Conservation (phyloP, 257 asterid genomes). For the Nicotiana paniculata region DNA sequence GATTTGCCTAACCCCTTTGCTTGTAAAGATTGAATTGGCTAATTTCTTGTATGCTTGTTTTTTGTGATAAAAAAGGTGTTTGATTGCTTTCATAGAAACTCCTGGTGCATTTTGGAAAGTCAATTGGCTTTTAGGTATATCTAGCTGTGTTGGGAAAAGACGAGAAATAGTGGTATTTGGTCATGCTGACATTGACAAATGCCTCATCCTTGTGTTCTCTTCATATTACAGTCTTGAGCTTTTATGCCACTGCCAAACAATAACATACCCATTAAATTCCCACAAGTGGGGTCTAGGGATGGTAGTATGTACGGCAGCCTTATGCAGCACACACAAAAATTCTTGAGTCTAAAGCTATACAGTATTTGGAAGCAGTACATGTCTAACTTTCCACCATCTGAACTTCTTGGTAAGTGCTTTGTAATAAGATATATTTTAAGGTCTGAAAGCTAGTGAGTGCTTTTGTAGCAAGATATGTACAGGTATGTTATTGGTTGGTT, state of each 20-base stretch:
- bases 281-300: too few relatives aligned
- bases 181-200: not conserved
- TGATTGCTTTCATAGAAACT: not conserved
- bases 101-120: not conserved
- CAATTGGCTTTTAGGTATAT: not conserved
- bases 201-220: not conserved
- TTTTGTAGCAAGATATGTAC: not conserved
- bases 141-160: not conserved
- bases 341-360: too few relatives aligned
- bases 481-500: not conserved
- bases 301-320: too few relatives aligned
- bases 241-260: too few relatives aligned
- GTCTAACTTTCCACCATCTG: not conserved
- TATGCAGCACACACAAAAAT: too few relatives aligned
- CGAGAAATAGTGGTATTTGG: not conserved
- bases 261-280: too few relatives aligned
- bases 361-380: not conserved
- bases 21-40: not conserved
- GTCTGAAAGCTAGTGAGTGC: not conserved
- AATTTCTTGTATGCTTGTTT: not conserved
- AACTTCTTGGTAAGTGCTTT: too few relatives aligned
- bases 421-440: too few relatives aligned
- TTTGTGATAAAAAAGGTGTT: not conserved
- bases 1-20: not conserved
- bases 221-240: not conserved